Percentiles rank a stretch among this genome's conserved stretches.
Evolutionary conservation across 306 rosid species (phyloP).

Genomic region (Cucumis hystrix): DNA sequence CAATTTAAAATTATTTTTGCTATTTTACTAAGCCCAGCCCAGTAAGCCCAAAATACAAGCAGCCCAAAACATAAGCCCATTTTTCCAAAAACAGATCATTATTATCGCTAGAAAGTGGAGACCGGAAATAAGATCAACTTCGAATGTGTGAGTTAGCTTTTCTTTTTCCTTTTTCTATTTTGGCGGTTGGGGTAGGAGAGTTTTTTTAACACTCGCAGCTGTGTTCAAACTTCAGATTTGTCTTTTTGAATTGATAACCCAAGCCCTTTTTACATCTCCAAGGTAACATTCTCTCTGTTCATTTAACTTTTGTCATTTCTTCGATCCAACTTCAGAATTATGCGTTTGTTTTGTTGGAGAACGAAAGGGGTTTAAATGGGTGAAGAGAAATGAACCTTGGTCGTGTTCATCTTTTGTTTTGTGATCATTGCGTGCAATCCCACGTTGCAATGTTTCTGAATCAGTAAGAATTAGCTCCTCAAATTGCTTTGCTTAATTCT

Average conservation of each 20-base stretch:
- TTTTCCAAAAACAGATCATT: too few relatives aligned
- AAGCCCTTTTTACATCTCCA: not conserved
- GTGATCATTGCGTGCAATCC: not conserved
- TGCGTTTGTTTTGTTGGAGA: not conserved
- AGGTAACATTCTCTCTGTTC: not conserved
- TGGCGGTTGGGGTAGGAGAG: not conserved
- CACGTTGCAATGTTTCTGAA: not conserved
- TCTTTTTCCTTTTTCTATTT: not conserved
- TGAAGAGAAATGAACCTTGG: not conserved
- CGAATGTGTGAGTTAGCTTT: too few relatives aligned
- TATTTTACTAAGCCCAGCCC: too few relatives aligned
- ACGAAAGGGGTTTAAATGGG: not conserved
- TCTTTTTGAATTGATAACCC: not conserved
- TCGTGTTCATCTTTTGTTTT: not conserved
- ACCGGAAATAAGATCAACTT: too few relatives aligned
- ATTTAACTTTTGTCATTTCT: not conserved
- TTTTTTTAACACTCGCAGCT: not conserved
- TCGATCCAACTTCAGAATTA: not conserved
- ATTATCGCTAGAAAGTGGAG: too few relatives aligned
- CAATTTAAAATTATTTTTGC: too few relatives aligned
- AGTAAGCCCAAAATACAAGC: too few relatives aligned
- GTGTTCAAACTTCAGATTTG: not conserved
- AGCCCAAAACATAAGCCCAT: too few relatives aligned
- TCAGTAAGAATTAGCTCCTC: not conserved
- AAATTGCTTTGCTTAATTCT: not conserved